Conservation (phyloP, 768 basidiomycete species). For the Termitomyces bulborhizus region DNA sequence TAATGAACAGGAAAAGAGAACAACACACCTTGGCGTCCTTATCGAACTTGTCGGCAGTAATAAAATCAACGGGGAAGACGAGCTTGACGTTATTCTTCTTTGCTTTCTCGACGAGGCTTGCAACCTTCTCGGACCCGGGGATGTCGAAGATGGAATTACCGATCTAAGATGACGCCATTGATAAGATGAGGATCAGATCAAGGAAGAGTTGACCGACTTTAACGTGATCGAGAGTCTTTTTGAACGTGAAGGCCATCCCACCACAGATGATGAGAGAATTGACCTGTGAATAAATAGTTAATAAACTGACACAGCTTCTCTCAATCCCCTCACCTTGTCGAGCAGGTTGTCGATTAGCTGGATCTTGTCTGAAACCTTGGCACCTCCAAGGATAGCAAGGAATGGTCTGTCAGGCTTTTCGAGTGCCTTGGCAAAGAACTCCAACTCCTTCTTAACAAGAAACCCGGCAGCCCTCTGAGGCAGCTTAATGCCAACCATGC, state of each 20-base stretch:
- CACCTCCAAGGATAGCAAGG: constrained; percentile 96
- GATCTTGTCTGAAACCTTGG: constrained; percentile 99
- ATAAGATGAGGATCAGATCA: background rate
- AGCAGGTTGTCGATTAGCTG: constrained; percentile 98
- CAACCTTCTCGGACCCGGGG: constrained; percentile 83
- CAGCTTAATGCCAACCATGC: constrained; percentile 95
- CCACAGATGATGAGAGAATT: constrained; percentile 94
- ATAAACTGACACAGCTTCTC: background rate
- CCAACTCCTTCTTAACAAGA: constrained; percentile 97
- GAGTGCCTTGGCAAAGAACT: constrained; percentile 96
- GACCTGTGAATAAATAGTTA: constrained; percentile 47
- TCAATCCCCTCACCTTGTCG: constrained; percentile 63
- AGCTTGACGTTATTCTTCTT: constrained; percentile 88
- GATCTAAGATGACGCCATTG: constrained; percentile 46
- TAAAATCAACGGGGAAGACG: constrained; percentile 92
- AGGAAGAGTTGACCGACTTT: constrained; percentile 32
- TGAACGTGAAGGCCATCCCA: constrained; percentile 99
- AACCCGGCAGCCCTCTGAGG: constrained; percentile 92
- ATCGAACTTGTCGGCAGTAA: constrained; percentile 93
- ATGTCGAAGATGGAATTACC: constrained; percentile 92
- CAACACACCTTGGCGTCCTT: constrained; percentile 77
- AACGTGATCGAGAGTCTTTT: constrained; percentile 83
- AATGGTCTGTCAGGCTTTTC: constrained; percentile 94
- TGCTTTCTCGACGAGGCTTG: constrained; percentile 82
- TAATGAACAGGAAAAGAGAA: background rate